Evolutionary conservation across 345 rosid genomes (phyloP).

Genomic region (Eucalyptus pauciflora): DNA sequence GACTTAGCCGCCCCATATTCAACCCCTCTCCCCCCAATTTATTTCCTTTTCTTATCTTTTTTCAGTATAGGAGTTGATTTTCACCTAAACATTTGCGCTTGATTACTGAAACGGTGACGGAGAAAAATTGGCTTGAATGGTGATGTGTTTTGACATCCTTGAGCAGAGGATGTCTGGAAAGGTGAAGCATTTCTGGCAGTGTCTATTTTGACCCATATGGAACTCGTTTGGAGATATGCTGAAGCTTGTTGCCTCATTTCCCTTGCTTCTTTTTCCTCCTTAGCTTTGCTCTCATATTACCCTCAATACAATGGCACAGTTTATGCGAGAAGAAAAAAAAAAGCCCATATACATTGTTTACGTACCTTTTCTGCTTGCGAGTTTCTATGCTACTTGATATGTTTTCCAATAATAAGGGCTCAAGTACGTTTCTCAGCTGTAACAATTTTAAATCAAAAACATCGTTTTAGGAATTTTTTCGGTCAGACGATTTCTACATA

Average conservation of each 20-base stretch:
- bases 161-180: neutral
- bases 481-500: neutral
- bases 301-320: neutral
- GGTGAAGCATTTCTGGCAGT: neutral
- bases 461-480: neutral
- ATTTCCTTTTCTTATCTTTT: neutral
- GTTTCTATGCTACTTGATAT: neutral
- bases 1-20: neutral
- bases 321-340: neutral
- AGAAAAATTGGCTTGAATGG: neutral
- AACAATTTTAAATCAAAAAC: neutral
- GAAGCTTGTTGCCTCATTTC: neutral
- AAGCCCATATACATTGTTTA: neutral
- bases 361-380: neutral
- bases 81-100: neutral
- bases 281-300: neutral
- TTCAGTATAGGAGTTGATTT: conserved; percentile 1
- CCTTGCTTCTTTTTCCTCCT: neutral
- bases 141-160: neutral
- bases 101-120: neutral
- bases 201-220: neutral
- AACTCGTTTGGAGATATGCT: neutral
- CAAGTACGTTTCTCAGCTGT: neutral
- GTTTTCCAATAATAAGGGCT: neutral
- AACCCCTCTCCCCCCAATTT: neutral